Evolutionary conservation across 1,284 basidiomycete genomes (phyloP), one percentile per base, ranked within the genome.

Genomic region (Porodaedalea pini): DNA sequence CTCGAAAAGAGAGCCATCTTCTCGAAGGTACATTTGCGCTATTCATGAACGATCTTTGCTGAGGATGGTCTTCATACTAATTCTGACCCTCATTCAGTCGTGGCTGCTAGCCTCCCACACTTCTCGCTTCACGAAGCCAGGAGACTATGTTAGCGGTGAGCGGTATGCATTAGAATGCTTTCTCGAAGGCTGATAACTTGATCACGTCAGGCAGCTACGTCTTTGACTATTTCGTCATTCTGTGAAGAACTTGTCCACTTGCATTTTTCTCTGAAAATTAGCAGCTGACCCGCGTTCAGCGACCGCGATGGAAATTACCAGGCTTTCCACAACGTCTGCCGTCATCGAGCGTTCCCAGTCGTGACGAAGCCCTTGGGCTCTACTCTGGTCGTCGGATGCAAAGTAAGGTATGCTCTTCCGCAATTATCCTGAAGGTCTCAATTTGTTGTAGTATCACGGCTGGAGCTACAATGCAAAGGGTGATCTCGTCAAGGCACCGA

Each of bases 1-100:
- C 62, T 67, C 8, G 66, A 67, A 48, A 62, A 66, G 29, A 61
- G 64, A 13, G 66, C 65, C 21, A 66, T 67, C 34, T 67, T 67
- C 56, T 64, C 63, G 27, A 64, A 67, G 51, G 57, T 62, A 17
- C 15, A 49, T 40, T 23, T 21, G 5, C 7, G 41, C 27, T 25
- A 53, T 41, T 15, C 19, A 4, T 41, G 4, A 27, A 17, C 11
- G 27, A n/a, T 17, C 11, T n/a, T 21, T 21, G 51, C 21, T 11
- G 23, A 15, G 7, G 36, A 15, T n/a, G 17, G 7, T 23, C 34
- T 32, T 29, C 13, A 10, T 44, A 10, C 29, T 37, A 21, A 25
- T 29, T 17, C 27, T 39, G 23, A 41, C 2, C 40, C 32, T 25
- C 32, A n/a, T 44, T 5, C 17, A 61, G 61, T 32, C 27, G 4